Evolutionary conservation across 305 asterid genomes (phyloP).

Genomic region (Fraxinus floribunda): DNA sequence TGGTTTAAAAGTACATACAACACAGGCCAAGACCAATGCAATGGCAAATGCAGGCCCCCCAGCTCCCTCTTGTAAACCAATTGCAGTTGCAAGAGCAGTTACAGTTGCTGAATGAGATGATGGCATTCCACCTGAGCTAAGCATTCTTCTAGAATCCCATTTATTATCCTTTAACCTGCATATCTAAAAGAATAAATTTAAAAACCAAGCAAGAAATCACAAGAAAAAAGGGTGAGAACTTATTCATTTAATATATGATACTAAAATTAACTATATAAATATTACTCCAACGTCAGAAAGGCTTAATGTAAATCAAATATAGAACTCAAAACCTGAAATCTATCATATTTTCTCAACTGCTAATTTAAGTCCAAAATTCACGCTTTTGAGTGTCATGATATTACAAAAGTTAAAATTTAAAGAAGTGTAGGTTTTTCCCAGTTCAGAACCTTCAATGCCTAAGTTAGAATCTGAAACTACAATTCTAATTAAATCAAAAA

Average conservation of each 20-base stretch:
- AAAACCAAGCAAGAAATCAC: slow-evolving; percentile 46
- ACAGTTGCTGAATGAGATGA: slow-evolving; percentile 95
- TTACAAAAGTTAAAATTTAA: background rate
- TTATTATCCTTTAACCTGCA: slow-evolving; percentile 88
- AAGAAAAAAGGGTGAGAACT: slow-evolving; percentile 8
- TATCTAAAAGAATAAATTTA: slow-evolving; percentile 46
- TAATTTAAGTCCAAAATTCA: background rate
- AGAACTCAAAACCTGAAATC: slow-evolving; percentile 1
- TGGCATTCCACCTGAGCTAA: slow-evolving; percentile 98
- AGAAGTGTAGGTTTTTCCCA: background rate
- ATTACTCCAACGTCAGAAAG: background rate
- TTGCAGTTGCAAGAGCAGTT: slow-evolving; percentile 71
- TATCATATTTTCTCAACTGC: background rate
- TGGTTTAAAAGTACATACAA: slow-evolving; percentile 91
- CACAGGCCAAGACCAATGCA: slow-evolving; percentile 90
- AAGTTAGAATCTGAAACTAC: background rate
- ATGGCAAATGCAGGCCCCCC: slow-evolving; percentile 76
- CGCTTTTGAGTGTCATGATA: background rate
- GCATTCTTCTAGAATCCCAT: slow-evolving; percentile 89
- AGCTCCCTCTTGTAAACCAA: slow-evolving; percentile 75
- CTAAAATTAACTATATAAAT: background rate
- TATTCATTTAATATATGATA: slow-evolving; percentile 3
- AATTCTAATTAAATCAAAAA: background rate
- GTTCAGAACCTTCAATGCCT: background rate
- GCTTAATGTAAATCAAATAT: background rate